Conservation (phyloP, 2,329 filamentous ascomycete genomes). For the Penicillium sumatraense region DNA sequence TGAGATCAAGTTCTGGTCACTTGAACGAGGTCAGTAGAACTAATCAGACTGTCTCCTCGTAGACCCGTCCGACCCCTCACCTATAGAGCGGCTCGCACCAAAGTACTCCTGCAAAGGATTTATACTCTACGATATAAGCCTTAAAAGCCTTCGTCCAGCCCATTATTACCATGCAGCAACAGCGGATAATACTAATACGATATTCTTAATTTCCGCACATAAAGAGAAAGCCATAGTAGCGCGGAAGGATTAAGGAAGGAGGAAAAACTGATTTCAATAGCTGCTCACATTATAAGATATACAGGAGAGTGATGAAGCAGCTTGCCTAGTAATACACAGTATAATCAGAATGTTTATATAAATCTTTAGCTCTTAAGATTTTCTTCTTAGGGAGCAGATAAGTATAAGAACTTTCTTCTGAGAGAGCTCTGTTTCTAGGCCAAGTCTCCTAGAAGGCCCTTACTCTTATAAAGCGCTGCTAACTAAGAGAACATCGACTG, state of each 20-base stretch:
- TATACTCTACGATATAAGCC: slow-evolving; percentile 4
- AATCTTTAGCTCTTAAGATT: neutral
- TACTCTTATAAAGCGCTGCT: neutral
- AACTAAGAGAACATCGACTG: neutral
- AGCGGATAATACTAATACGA: slow-evolving; percentile 1
- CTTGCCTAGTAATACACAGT: neutral
- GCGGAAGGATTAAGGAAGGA: neutral
- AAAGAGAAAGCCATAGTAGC: neutral
- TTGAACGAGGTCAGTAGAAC: neutral
- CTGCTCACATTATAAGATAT: neutral
- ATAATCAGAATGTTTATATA: neutral
- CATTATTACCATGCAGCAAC: slow-evolving; percentile 5
- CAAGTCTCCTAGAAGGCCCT: neutral
- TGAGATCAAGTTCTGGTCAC: neutral
- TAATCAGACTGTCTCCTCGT: slow-evolving; percentile 1
- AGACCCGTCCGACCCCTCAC: slow-evolving; percentile 4
- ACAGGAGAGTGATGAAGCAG: neutral
- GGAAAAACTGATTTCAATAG: neutral
- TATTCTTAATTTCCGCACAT: slow-evolving; percentile 5
- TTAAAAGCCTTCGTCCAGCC: neutral
- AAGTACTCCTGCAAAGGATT: slow-evolving; percentile 6
- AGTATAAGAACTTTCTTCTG: neutral
- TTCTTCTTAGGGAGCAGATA: neutral
- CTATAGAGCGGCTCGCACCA: neutral
- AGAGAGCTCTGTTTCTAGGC: neutral